Conservation (phyloP, 495 filamentous ascomycete species). For the Hyaloscypha hepaticicola region DNA sequence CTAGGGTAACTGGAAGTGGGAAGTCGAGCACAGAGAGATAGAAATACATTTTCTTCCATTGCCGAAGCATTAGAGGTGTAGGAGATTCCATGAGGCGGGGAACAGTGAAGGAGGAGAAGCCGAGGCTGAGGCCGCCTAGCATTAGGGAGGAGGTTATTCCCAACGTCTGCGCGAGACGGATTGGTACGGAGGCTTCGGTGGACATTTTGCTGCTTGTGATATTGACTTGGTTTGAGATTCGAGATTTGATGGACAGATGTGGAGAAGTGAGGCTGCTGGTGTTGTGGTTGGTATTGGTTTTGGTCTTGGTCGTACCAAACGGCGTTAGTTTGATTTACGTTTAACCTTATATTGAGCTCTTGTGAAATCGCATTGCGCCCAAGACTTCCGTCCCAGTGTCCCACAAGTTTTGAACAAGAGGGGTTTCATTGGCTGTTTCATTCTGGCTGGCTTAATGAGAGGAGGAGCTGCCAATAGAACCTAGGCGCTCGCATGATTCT, state of each 20-base stretch:
- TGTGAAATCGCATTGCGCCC: too few relatives aligned
- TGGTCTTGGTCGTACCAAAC: neutral
- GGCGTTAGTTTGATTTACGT: neutral
- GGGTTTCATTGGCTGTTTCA: too few relatives aligned
- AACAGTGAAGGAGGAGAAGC: slow-evolving; percentile 38
- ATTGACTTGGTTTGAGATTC: neutral
- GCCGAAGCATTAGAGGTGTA: slow-evolving; percentile 46
- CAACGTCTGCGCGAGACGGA: slow-evolving; percentile 46
- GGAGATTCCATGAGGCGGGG: slow-evolving; percentile 55
- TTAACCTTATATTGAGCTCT: too few relatives aligned
- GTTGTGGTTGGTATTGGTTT: neutral
- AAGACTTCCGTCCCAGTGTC: too few relatives aligned
- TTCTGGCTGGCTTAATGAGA: too few relatives aligned
- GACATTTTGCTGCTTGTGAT: slow-evolving; percentile 9
- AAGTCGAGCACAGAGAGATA: too few relatives aligned
- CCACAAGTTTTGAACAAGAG: too few relatives aligned
- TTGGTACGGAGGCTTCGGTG: slow-evolving; percentile 24
- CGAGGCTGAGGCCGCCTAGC: slow-evolving; percentile 41
- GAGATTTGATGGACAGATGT: neutral
- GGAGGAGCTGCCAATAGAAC: too few relatives aligned
- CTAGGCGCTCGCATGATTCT: too few relatives aligned
- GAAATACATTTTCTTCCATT: slow-evolving; percentile 44
- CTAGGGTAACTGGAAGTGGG: too few relatives aligned
- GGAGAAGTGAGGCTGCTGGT: neutral
- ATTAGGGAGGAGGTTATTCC: slow-evolving; percentile 47